Conservation (phyloP, 805 yeast species). For the Candida nonsorbophila region DNA sequence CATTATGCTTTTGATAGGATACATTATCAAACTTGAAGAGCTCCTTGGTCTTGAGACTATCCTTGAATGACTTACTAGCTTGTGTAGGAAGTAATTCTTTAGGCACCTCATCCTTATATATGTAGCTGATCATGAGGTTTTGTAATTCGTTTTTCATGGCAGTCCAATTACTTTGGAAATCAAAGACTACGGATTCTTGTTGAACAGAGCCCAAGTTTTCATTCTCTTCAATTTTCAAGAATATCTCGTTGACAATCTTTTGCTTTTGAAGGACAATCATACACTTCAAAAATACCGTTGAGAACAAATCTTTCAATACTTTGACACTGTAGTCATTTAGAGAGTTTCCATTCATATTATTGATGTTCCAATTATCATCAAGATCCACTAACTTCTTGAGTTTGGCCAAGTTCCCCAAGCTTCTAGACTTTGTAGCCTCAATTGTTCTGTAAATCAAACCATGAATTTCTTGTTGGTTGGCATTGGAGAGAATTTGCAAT, state of each 20-base stretch:
- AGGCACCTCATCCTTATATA: conserved; percentile 16
- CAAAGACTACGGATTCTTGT: conserved; percentile 2
- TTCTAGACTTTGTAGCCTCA: conserved; percentile 58
- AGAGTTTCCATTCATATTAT: too few species aligned
- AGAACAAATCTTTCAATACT: conserved; percentile 65
- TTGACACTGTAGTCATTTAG: conserved; percentile 47
- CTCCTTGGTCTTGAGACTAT: conserved; percentile 15
- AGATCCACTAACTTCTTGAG: conserved; percentile 23
- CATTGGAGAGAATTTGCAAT: conserved; percentile 46
- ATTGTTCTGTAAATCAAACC: conserved; percentile 56
- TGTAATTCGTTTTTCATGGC: conserved; percentile 27
- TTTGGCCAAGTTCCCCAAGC: conserved; percentile 32
- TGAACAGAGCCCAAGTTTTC: conserved; percentile 9
- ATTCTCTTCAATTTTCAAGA: conserved; percentile 24
- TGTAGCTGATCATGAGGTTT: conserved; percentile 26
- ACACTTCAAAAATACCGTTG: conserved; percentile 60
- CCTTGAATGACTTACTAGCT: conserved; percentile 2
- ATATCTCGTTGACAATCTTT: conserved; percentile 57
- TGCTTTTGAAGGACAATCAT: conserved; percentile 66
- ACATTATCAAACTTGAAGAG: conserved; percentile 30
- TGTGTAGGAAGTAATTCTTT: conserved; percentile 6
- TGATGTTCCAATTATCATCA: conserved; percentile 20
- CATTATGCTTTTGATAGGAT: conserved; percentile 14
- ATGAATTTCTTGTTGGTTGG: conserved; percentile 58
- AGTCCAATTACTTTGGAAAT: conserved; percentile 24